These are phyloP conservation scores for Lolium rigidum DNA, from an alignment of 176 grass and related monocot genomes.

Conservation along the genomic window DNA sequence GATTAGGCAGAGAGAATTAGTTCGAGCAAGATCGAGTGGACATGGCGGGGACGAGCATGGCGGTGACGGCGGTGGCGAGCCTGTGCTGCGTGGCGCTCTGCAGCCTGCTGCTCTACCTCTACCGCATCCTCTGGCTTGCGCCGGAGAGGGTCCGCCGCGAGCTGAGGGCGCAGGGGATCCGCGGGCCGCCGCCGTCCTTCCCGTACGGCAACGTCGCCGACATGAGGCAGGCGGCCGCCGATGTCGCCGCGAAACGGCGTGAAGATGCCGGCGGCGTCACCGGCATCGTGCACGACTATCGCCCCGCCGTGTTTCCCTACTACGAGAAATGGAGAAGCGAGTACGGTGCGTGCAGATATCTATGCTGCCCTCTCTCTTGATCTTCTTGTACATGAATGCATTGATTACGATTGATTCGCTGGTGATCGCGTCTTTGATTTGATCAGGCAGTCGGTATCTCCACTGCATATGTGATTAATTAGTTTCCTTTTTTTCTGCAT, in stretches of 20 bases:
- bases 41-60: background rate
- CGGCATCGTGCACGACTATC: slow-evolving; percentile 79
- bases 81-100: slow-evolving; percentile 45
- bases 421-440: background rate
- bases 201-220: slow-evolving; percentile 75
- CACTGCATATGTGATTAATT: no score
- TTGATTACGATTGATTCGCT: background rate
- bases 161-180: slow-evolving; percentile 65
- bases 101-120: slow-evolving; percentile 61
- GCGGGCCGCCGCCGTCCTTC: slow-evolving; percentile 64
- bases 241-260: background rate
- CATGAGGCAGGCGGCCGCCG: slow-evolving; percentile 44
- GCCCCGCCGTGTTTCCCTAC: slow-evolving; percentile 63
- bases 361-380: background rate
- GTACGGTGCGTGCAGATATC: slow-evolving; percentile 44
- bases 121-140: slow-evolving; percentile 56
- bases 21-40: no score
- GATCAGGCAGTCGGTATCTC: background rate
- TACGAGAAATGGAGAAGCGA: slow-evolving; percentile 80
- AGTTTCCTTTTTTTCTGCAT: background rate
- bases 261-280: background rate
- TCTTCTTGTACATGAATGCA: background rate
- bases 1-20: background rate
- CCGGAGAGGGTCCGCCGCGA: slow-evolving; percentile 58
- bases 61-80: slow-evolving; percentile 28